Conservation (phyloP, 164 flowering plant species). For the Paratinospora sagittata region DNA sequence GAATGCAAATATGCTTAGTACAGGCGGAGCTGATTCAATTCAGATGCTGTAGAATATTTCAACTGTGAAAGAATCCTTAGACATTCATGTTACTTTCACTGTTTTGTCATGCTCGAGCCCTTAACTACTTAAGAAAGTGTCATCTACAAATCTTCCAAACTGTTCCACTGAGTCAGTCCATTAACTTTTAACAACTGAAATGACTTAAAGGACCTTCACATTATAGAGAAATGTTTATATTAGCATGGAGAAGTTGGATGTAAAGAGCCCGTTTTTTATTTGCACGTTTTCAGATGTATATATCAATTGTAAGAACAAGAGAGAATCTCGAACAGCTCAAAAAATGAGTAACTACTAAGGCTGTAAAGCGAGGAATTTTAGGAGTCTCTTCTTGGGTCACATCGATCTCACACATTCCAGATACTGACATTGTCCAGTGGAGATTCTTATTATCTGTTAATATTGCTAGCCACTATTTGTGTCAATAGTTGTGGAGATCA, state of each 20-base stretch:
- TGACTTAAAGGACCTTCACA: too few relatives aligned
- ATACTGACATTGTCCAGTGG: background rate
- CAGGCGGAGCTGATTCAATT: background rate
- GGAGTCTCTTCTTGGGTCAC: background rate
- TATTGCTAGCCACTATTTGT: background rate
- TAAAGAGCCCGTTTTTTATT: background rate
- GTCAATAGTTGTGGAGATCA: background rate
- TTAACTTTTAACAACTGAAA: background rate
- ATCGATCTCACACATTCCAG: background rate
- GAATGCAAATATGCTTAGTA: too few relatives aligned
- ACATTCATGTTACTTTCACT: background rate
- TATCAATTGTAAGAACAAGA: background rate
- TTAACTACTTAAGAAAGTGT: background rate
- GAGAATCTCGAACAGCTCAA: background rate
- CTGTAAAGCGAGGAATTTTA: background rate
- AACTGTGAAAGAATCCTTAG: background rate
- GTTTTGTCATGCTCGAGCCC: background rate
- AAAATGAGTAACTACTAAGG: background rate
- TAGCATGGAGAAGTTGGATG: background rate
- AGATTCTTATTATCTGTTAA: background rate
- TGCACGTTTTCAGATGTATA: background rate
- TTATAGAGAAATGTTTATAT: background rate
- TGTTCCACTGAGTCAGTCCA: background rate
- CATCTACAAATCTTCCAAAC: background rate
- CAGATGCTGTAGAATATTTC: background rate